A percentile compares a stretch with the other conserved stretches of the same genome.
Evolutionary conservation across 1,284 basidiomycete genomes (phyloP).

Genomic region (Naganishia sp.): DNA sequence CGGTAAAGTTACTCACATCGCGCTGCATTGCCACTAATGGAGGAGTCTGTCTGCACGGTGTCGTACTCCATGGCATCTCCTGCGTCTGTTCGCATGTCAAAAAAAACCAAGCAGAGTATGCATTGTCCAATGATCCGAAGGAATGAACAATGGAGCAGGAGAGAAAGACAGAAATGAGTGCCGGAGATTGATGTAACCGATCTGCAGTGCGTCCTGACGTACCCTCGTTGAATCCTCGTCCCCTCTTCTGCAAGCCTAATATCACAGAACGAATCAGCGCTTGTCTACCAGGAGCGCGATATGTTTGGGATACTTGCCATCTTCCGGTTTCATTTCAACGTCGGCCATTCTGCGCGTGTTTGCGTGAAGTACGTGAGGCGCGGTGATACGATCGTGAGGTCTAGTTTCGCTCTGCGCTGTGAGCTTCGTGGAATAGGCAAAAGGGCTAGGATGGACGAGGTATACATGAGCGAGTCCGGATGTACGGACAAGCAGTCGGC

Average conservation of each 20-base stretch:
- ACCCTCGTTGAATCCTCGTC: slow-evolving; percentile 31
- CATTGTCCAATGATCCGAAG: neutral
- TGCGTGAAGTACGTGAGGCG: no score
- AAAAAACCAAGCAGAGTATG: neutral
- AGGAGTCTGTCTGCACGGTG: slow-evolving; percentile 16
- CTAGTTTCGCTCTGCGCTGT: no score
- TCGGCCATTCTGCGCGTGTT: slow-evolving; percentile 43
- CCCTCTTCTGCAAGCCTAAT: slow-evolving; percentile 28
- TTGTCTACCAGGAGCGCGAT: neutral
- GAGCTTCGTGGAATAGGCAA: no score
- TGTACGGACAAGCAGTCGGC: no score
- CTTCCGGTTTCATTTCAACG: slow-evolving; percentile 43
- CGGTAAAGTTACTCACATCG: slow-evolving; percentile 21
- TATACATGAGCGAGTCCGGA: no score
- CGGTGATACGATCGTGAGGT: no score
- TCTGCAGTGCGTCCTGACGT: neutral
- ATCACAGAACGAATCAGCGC: slow-evolving; percentile 39
- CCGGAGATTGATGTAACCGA: no score
- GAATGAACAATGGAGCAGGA: neutral
- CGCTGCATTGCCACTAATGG: slow-evolving; percentile 26
- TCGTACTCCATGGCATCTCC: slow-evolving; percentile 27
- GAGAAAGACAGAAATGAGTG: neutral
- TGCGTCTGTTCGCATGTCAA: slow-evolving; percentile 1
- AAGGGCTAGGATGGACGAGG: no score
- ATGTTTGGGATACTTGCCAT: slow-evolving; percentile 12